Conservation (phyloP, 768 basidiomycete species). For the Wakefieldia striispora region DNA sequence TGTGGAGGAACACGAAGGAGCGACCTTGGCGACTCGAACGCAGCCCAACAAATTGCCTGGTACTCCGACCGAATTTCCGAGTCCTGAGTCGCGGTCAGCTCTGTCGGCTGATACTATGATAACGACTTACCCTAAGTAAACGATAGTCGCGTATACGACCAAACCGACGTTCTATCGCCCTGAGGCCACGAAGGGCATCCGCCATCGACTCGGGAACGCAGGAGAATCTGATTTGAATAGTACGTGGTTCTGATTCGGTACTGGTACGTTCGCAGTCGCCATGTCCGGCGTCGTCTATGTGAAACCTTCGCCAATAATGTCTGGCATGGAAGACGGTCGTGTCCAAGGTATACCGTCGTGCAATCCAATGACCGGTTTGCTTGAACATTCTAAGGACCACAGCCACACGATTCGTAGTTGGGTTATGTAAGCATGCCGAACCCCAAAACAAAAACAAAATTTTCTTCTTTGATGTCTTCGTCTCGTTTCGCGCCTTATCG, state of each 20-base stretch:
- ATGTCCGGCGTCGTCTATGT: conserved; percentile 25
- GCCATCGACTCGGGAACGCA: conserved; percentile 42
- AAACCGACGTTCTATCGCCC: conserved; percentile 54
- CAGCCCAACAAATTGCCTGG: conserved; percentile 40
- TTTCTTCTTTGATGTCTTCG: conserved; percentile 19
- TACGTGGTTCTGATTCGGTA: conserved; percentile 15
- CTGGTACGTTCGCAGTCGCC: conserved; percentile 11
- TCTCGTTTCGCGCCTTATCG: conserved; percentile 47
- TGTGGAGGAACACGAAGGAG: conserved; percentile 33
- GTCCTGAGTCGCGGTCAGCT: conserved; percentile 37
- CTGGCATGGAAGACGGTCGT: background rate
- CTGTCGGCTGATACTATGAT: background rate
- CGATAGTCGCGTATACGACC: conserved; percentile 46
- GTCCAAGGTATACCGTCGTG: background rate
- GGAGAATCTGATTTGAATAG: conserved; percentile 42
- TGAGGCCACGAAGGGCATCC: conserved; percentile 51
- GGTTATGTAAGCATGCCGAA: conserved; percentile 20
- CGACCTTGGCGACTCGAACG: conserved; percentile 46
- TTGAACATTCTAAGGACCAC: too few species aligned
- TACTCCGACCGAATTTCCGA: conserved; percentile 44
- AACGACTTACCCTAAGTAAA: conserved; percentile 38
- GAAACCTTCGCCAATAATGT: conserved; percentile 11
- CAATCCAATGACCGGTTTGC: too few species aligned
- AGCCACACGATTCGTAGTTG: background rate
- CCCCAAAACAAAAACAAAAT: background rate